Base-by-base conservation (phyloP, 2,329 filamentous ascomycete species). In the Zasmidium cellare region DNA sequence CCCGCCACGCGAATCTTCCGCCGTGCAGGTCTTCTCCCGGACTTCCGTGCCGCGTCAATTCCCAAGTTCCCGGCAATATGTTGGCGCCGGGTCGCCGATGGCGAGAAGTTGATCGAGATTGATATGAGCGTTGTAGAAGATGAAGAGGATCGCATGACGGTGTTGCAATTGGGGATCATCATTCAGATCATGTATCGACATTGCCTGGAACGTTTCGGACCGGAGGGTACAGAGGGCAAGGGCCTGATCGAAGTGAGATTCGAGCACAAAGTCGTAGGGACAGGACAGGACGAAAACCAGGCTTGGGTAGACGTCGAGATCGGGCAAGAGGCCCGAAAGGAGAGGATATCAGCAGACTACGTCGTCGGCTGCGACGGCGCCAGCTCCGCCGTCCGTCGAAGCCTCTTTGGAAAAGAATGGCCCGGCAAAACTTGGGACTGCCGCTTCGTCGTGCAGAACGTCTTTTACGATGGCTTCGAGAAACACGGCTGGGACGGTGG, bases 1-100 rank as follows among this genome's bases (percentile, higher is more conserved):
- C 70, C 72, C 1, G 72, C 76, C 0, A 75, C 76, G 41, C 72
- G 74, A 0, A 71, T 76, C 12, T 71, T 78, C 56, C 67, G 70
- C 0, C 66, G 69, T 19, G 71, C 74, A 9, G 74, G 71, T 1
- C 60, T 78, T 1, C 65, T 76, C 18, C 67, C 72, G 0, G 72
- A 75, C 25, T 66, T 77, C 51, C 61, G 66, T 20, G 59, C 71
- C 7, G 67, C 64, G 23, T 63, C 55, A 25, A 64, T 53, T 41
- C 66, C 58, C 45, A 68, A 57, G 54, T 66, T 65, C 35, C 62
- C 64, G 3, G 25, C 67, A 16, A 68, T 69, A 46, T 68, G 66
- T 53, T 70, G 68, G 68, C 52, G 68, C 14, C 55, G 68, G 6
- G 57, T 60, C 6, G 62, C 66, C 7, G 66, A 69, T 54, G 62